Conservation (phyloP, 2,329 filamentous ascomycete species). For the Ampelomyces quisqualis region DNA sequence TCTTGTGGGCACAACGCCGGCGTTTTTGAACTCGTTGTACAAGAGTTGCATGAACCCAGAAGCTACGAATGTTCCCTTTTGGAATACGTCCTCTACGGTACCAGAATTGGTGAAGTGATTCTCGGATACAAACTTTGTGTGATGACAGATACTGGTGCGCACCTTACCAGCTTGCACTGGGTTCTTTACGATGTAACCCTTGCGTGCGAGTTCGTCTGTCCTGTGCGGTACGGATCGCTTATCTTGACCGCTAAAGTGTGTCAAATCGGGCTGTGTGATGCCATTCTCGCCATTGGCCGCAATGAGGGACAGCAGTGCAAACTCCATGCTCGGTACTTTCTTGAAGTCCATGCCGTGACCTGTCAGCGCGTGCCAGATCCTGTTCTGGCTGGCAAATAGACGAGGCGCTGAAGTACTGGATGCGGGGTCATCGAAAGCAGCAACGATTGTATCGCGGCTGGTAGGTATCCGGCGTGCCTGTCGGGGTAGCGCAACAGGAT, state of each 20-base stretch:
- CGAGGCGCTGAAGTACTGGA: conserved; percentile 25
- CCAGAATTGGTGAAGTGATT: conserved; percentile 29
- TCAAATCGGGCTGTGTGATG: conserved; percentile 59
- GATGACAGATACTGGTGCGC: conserved; percentile 58
- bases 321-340: conserved; percentile 57
- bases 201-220: conserved; percentile 57
- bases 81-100: conserved; percentile 39
- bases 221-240: conserved; percentile 64
- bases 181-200: conserved; percentile 63
- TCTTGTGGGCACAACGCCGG: conserved; percentile 53
- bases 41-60: conserved; percentile 52
- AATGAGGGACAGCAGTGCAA: conserved; percentile 60
- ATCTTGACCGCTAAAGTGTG: conserved; percentile 59
- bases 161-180: conserved; percentile 44
- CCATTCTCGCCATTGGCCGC: conserved; percentile 56
- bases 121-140: conserved; percentile 52
- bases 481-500: too few species aligned
- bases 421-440: conserved; percentile 32
- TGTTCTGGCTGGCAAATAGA: conserved; percentile 53
- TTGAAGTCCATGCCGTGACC: conserved; percentile 60
- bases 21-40: conserved; percentile 52
- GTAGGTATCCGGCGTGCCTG: conserved; percentile 18
- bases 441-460: conserved; percentile 5
- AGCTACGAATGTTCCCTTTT: conserved; percentile 48
- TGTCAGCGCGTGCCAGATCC: conserved; percentile 61